Evolutionary conservation across 2,329 filamentous ascomycete species (phyloP).

Genomic region (Trichoderma koningii): DNA sequence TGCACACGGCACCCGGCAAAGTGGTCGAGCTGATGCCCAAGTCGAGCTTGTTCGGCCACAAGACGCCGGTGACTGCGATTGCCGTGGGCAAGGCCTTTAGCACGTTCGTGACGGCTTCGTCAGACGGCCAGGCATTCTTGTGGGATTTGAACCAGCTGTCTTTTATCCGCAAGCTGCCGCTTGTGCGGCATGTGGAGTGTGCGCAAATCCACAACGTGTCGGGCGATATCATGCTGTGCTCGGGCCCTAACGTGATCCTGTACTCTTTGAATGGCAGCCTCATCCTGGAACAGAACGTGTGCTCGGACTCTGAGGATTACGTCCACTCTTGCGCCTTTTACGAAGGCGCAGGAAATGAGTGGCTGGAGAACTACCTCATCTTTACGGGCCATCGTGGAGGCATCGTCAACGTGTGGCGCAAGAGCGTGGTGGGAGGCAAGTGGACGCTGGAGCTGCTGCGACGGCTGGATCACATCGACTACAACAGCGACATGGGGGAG

Average conservation of each 20-base stretch:
- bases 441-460: conserved; percentile 81
- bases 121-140: conserved; percentile 79
- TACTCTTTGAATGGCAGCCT: conserved; percentile 88
- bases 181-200: conserved; percentile 64
- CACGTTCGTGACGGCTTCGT: conserved; percentile 79
- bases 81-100: conserved; percentile 87
- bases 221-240: conserved; percentile 85
- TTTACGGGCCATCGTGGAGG: conserved; percentile 88
- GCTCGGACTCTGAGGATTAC: conserved; percentile 68
- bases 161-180: conserved; percentile 75
- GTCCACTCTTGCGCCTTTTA: conserved; percentile 88
- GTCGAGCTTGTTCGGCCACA: conserved; percentile 87
- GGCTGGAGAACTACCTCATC: conserved; percentile 81
- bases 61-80: conserved; percentile 76
- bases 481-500: conserved; percentile 58
- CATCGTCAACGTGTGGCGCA: conserved; percentile 76
- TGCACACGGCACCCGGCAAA: conserved; percentile 64
- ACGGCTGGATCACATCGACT: conserved; percentile 77
- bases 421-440: conserved; percentile 56
- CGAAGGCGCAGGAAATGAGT: conserved; percentile 86
- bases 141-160: conserved; percentile 94
- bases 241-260: conserved; percentile 71
- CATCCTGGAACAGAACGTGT: conserved; percentile 80
- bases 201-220: conserved; percentile 87
- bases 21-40: conserved; percentile 76